Evolutionary conservation across 371 early-diverging fungal genomes (phyloP).

Genomic region (Mortierella polycephala): DNA sequence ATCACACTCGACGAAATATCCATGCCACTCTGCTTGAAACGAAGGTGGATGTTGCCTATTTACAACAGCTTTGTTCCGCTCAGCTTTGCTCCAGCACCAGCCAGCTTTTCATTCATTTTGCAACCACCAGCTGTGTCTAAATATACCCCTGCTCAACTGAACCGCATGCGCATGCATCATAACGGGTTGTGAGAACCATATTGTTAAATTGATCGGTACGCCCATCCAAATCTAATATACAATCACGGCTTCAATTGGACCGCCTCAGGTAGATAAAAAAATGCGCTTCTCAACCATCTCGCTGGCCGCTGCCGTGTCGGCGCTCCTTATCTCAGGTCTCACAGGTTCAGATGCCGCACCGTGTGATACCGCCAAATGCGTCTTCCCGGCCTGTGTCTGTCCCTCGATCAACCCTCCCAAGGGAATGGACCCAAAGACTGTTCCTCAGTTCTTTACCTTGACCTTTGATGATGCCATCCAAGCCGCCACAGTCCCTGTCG

Average conservation of each 20-base stretch:
- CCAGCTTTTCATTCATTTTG: too few relatives aligned
- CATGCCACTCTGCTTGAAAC: too few relatives aligned
- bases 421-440: constrained; percentile 63
- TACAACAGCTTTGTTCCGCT: too few relatives aligned
- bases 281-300: constrained; percentile 47
- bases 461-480: constrained; percentile 82
- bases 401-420: constrained; percentile 71
- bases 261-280: neutral
- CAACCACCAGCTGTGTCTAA: too few relatives aligned
- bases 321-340: constrained; percentile 26
- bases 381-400: constrained; percentile 74
- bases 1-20: too few relatives aligned
- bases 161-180: too few relatives aligned
- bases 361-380: constrained; percentile 74
- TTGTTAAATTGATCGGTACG: too few relatives aligned
- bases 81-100: too few relatives aligned
- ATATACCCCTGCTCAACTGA: too few relatives aligned
- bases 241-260: constrained; percentile 1
- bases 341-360: constrained; percentile 45
- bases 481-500: constrained; percentile 52
- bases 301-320: constrained; percentile 33
- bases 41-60: too few relatives aligned
- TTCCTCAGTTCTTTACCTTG: constrained; percentile 80
- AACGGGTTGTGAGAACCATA: too few relatives aligned
- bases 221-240: constrained; percentile 7